Conservation (phyloP, 306 rosid species). For the Fagus sylvatica region DNA sequence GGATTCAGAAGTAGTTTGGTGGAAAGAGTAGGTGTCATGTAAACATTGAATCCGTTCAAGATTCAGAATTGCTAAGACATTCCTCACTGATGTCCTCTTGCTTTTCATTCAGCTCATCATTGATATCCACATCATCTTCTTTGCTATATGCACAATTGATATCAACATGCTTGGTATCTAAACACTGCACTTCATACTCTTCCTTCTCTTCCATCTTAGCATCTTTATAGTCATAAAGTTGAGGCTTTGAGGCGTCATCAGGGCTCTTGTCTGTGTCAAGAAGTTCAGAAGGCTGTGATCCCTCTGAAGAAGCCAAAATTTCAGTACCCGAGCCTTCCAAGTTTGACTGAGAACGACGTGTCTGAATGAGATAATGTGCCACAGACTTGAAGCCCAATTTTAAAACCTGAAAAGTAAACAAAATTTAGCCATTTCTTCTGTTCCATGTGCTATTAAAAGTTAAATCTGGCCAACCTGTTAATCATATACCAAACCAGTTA, state of each 20-base stretch:
- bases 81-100: too few relatives aligned
- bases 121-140: too few relatives aligned
- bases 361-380: constrained; percentile 56
- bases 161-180: constrained; percentile 3
- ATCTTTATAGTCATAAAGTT: neutral
- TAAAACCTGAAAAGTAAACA: constrained; percentile 22
- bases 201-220: neutral
- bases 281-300: constrained; percentile 9
- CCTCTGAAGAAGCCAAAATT: constrained; percentile 10
- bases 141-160: neutral
- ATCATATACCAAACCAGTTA: too few relatives aligned
- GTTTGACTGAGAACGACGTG: constrained; percentile 5
- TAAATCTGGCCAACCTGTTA: neutral
- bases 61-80: too few relatives aligned
- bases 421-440: too few relatives aligned
- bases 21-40: neutral
- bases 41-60: neutral
- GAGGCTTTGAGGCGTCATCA: neutral
- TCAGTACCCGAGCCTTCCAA: constrained; percentile 15
- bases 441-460: neutral
- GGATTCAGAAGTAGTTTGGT: neutral
- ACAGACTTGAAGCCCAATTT: constrained; percentile 52
- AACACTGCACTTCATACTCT: neutral
- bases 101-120: too few relatives aligned
- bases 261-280: neutral